Base-by-base conservation (phyloP, 1,284 basidiomycete genomes). In the Sporisorium reilianum region DNA sequence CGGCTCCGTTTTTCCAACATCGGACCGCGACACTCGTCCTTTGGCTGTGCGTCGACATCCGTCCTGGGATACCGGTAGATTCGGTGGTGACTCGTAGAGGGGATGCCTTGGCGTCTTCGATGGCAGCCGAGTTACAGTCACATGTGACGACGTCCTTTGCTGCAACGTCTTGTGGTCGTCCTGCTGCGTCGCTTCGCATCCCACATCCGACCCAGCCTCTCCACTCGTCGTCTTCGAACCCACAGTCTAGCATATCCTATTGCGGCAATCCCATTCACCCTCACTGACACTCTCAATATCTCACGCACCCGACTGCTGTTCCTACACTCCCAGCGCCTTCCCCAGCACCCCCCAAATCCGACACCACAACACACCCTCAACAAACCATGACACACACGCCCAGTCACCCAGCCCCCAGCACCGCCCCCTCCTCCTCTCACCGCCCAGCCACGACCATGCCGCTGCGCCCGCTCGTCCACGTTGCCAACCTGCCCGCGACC, bases 401-500 rank as follows among this genome's bases (percentile, higher is more conserved):
- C n/a, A n/a, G n/a, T n/a, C n/a, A n/a, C n/a, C n/a, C 59, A 6
- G 38, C 41, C 18, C 26, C 49, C 38, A 48, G 56, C 49, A 30
- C 67, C 3, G 45, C 45, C 32, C 44, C 44, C 12, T 64, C 44
- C 12, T 64, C 67, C 4, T 52, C 57, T 36, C 49, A 44, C 2
- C 58, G 50, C 18, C 54, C 57, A 53, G 46, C 57, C 51, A 50
- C 41, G 59, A 14, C 58, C 55, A 57, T 38, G 50, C 40, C 53
- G 14, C 45, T 64, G 28, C 40, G 59, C 41, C 61, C 71, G 14
- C 71, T 64, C 14, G 40, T 72, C 14, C 69, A 66, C 23, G 46
- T 72, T 34, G 62, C 64, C 44, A 72, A 97, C 86, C 88, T 99
- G 85, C 94, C 93, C 78, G 93, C 94, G 66, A 90, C 94, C 52